These are phyloP conservation scores for Populus hybrid DNA, from an alignment of 441 rosid genomes.

Conservation along the genomic window DNA sequence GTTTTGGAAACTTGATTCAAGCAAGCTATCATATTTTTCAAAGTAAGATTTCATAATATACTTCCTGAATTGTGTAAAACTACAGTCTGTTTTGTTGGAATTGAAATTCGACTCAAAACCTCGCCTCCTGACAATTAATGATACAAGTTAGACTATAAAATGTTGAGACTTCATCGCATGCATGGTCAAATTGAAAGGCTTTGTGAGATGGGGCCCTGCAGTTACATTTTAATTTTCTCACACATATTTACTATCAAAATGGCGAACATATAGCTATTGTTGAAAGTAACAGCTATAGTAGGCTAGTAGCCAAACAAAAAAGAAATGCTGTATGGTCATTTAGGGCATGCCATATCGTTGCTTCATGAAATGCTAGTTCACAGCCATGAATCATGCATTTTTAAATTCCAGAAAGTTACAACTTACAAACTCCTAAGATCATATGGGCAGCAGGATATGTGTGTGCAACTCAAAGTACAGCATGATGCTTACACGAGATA, in stretches of 20 bases:
- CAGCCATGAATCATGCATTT: not conserved
- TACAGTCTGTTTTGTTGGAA: constrained; percentile 13
- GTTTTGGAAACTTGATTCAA: constrained; percentile 43
- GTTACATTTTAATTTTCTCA: not conserved
- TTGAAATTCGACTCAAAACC: not conserved
- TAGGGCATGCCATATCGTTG: not conserved
- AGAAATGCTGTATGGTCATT: not conserved
- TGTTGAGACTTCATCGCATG: not conserved
- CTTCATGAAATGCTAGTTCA: not conserved
- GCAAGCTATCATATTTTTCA: constrained; percentile 35
- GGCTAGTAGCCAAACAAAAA: not conserved
- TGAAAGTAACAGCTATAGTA: not conserved
- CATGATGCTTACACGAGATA: not conserved
- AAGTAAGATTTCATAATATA: constrained; percentile 57
- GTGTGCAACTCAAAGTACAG: not conserved
- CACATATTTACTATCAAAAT: not conserved
- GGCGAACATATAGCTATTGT: not conserved
- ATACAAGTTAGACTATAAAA: constrained; percentile 1
- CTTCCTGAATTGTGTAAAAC: constrained; percentile 15
- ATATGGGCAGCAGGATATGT: not conserved
- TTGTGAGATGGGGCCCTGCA: not conserved
- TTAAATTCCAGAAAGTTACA: not conserved
- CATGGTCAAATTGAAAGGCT: not conserved
- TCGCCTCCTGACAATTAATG: constrained; percentile 31
- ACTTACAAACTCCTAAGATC: not conserved